Evolutionary conservation across 371 early-diverging fungal species (phyloP), one percentile per base, ranked within the genome.

Genomic region (Mortierella sp.): DNA sequence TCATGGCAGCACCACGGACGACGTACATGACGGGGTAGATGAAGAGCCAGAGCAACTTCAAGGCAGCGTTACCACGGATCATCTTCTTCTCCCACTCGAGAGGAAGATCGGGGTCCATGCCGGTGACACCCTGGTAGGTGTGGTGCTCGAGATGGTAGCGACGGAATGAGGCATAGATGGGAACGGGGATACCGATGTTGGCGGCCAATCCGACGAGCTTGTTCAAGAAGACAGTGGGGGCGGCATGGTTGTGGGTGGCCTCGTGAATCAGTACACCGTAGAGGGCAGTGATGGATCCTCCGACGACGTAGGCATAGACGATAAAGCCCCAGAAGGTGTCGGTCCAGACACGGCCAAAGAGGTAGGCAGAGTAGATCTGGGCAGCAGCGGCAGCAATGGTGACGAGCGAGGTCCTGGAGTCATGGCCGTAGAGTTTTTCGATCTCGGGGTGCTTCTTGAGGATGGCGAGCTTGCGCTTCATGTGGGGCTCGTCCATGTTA

Each of bases 91-190:
- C 98, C 93, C 97, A 94, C 51, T 95, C 94, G 35, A 97, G 89
- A 6, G 99, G 99, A 46, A 99, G 92, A 84, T 99, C 99, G 63
- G 98, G 97, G 83, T 99, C 99, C 83, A 94, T 93, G n/a, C 97
- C 98, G 29, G 94, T 93, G 18, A 98, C 98, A 56, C 99, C 99
- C 88, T 97, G 97, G 92, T 95, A 98, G 16, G 96, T 94, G 89
- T 99, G 99, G 88, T 99, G 99, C 87, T 97, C 97, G 71, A 98
- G 92, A 88, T 99, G 99, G 88, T 98, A 98, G 8, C 98, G 94
- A 76, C 97, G 95, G 90, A 96, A 97, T 14, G 97, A 95, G 82
- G 93, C 91, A 27, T 96, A 92, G 49, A 97, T 93, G 12, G 97
- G 97, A 16, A 95, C 93, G 1, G 96, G 95, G 71, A 98, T 91